Conservation (phyloP, 1,284 basidiomycete species). For the Apiotrichum akiyoshidainum region DNA sequence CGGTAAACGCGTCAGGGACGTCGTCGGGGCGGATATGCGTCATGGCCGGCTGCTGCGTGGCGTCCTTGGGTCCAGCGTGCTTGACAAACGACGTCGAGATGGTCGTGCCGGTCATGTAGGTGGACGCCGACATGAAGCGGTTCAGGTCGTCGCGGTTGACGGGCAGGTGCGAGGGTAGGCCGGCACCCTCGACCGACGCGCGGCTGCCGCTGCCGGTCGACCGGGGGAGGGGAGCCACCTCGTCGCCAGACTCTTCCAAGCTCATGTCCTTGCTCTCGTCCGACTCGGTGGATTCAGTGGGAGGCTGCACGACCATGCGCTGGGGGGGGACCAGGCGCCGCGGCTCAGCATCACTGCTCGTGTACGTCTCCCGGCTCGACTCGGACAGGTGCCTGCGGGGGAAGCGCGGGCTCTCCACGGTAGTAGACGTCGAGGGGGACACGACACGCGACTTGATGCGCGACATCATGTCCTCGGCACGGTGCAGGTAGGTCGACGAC, state of each 20-base stretch:
- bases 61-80: constrained; percentile 63
- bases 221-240: not conserved
- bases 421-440: constrained; percentile 37
- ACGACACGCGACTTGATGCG: constrained; percentile 62
- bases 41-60: constrained; percentile 28
- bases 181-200: constrained; percentile 13
- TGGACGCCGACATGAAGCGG: constrained; percentile 68
- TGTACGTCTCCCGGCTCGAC: constrained; percentile 40
- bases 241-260: not conserved
- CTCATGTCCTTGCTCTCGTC: constrained; percentile 41
- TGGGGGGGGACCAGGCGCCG: not conserved
- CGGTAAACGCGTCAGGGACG: constrained; percentile 60
- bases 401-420: constrained; percentile 11
- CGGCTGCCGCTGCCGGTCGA: not conserved
- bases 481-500: constrained; percentile 61
- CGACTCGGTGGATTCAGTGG: constrained; percentile 23
- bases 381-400: constrained; percentile 31
- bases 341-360: not conserved
- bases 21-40: constrained; percentile 70
- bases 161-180: constrained; percentile 8
- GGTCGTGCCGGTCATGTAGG: constrained; percentile 63
- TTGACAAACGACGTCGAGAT: constrained; percentile 78
- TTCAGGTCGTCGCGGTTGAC: constrained; percentile 64
- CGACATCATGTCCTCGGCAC: constrained; percentile 74
- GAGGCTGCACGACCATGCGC: too few species aligned